Percentiles rank a stretch among this genome's conserved stretches.
These are phyloP conservation scores for Stephanodiscus minutulus DNA, from an alignment of 108 stramenopile species.

Conservation along the genomic window DNA sequence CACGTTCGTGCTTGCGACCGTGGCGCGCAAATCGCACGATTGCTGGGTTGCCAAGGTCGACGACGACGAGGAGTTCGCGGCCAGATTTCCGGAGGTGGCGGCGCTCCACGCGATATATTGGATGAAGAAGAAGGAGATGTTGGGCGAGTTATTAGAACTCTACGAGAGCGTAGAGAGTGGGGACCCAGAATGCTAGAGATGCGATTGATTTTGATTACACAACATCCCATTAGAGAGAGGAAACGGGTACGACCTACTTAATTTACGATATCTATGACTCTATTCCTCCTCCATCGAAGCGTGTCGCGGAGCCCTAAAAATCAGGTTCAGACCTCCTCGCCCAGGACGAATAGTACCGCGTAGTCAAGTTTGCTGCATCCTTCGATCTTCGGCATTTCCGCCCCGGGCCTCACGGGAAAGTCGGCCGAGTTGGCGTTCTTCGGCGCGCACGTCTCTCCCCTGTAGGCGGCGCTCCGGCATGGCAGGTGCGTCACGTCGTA, in stretches of 20 bases:
- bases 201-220: neutral
- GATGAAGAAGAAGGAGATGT: constrained; percentile 62
- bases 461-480: constrained; percentile 46
- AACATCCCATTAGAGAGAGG: no score
- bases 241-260: no score
- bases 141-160: constrained; percentile 35
- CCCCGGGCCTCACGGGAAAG: constrained; percentile 58
- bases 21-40: constrained; percentile 50
- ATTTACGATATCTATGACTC: no score
- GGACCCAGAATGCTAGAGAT: neutral
- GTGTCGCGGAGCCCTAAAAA: no score
- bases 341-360: constrained; percentile 58
- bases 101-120: constrained; percentile 67
- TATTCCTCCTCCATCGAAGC: neutral
- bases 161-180: constrained; percentile 29
- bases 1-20: constrained; percentile 61
- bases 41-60: constrained; percentile 75
- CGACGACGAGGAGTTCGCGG: constrained; percentile 65
- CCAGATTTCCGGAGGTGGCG: constrained; percentile 51
- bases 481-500: constrained; percentile 63
- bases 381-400: constrained; percentile 47
- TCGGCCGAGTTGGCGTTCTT: constrained; percentile 35
- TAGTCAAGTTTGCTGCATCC: constrained; percentile 56
- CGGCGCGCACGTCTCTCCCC: constrained; percentile 43
- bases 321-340: constrained; percentile 42